Evolutionary conservation across 352 stramenopile genomes (phyloP), one percentile per base, ranked within the genome.

Genomic region (Phytopythium sindhum): DNA sequence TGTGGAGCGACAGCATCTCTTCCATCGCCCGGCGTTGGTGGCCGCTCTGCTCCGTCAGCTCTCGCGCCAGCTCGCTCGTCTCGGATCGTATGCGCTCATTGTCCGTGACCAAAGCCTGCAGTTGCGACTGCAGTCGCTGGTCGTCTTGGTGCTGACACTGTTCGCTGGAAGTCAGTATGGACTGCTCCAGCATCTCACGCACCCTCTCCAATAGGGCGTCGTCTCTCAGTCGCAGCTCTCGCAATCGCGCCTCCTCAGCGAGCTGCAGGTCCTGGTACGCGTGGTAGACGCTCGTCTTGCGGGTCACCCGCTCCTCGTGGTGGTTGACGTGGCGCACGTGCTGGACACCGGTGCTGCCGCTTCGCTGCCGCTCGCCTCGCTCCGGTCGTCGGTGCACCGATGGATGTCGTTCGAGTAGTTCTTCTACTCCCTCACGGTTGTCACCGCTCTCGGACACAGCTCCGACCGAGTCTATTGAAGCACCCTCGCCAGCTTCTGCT

Each of bases 221-320:
- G 48, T 88, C 75, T 11, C 63, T 48, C 2, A 58, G 61, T 2
- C 64, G 68, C 44, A 74, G 64, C 35, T 77, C 72, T 0, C 65
- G 66, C 29, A 74, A 55, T 2, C 77, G 67, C 2, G 57, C 67
- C n/a, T 78, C 69, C 45, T 87, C 75, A 9, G 63, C 66, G 3
- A 56, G 60, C 37, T 86, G 73, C 14, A 81, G 61, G 12, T 80
- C 66, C 28, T 84, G 77, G 53, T 82, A 77, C 54, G 69, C 76
- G 21, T 67, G 66, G 42, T 83, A 88, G 12, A 84, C 64, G 26
- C 74, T 83, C 51, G 75, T 77, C 31, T 21, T 69, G 42, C 70
- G 64, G 23, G 67, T 56, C 6, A 51, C 33, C 39, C 45, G 39
- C 37, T 19, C 44, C 4, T 68, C 66, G 0, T 2, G 0, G 10